phyloP scores from a whole-genome alignment of 345 rosid species.

The Pseudoturritis turrita region DNA sequence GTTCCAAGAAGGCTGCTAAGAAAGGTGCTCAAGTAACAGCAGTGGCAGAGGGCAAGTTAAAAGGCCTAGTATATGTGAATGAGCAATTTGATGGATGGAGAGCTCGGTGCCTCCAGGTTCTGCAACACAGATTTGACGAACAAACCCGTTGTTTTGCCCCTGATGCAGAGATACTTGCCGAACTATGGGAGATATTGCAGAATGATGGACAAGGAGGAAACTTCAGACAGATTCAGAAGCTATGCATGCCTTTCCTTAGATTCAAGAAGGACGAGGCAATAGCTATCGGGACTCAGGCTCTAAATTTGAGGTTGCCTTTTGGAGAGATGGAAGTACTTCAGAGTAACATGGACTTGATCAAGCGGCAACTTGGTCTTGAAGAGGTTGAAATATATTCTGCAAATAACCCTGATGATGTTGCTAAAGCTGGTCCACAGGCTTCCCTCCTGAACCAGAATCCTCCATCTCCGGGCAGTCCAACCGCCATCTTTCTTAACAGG shows the following conservation, averaged over 20 bases:
- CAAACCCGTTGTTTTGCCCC: conserved; percentile 47
- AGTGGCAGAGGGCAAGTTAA: conserved; percentile 45
- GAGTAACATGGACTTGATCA: conserved; percentile 74
- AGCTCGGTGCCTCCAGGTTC: conserved; percentile 74
- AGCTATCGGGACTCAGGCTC: conserved; percentile 61
- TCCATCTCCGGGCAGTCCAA: conserved; percentile 83
- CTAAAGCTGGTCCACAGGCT: conserved; percentile 52
- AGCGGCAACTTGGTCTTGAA: conserved; percentile 70
- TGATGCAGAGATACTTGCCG: conserved; percentile 62
- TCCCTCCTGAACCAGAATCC: conserved; percentile 56
- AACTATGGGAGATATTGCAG: conserved; percentile 53
- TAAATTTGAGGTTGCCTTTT: conserved; percentile 77
- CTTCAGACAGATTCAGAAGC: conserved; percentile 61
- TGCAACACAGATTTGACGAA: conserved; percentile 53
- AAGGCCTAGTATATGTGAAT: conserved; percentile 68
- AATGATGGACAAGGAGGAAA: conserved; percentile 57
- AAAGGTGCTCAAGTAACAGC: conserved; percentile 54
- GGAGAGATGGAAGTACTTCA: conserved; percentile 78
- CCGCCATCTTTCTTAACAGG: conserved; percentile 63
- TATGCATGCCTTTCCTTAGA: conserved; percentile 85
- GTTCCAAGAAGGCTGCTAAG: conserved; percentile 68
- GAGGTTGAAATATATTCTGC: conserved; percentile 56
- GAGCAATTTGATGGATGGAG: conserved; percentile 85
- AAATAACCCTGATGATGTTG: conserved; percentile 37
- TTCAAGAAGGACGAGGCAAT: conserved; percentile 80